Percentiles rank a stretch among this genome's conserved stretches.
These are phyloP conservation scores for Solanum chiquidenum DNA, from an alignment of 257 asterid genomes.

Conservation along the genomic window DNA sequence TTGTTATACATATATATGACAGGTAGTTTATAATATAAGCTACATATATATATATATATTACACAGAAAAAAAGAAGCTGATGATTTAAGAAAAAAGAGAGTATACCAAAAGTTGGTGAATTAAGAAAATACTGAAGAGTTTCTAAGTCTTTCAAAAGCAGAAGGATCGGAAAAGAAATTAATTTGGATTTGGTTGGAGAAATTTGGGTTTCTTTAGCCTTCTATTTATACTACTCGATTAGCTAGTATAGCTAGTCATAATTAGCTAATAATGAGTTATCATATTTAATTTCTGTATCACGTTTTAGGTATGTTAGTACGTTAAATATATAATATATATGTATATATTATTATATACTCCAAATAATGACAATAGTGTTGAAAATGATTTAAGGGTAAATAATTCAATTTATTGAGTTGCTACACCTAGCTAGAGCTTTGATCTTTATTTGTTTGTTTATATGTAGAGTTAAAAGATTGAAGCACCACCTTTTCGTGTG, in stretches of 20 bases:
- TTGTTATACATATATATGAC: no score
- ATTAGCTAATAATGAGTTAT: background rate
- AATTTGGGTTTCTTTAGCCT: constrained; percentile 24
- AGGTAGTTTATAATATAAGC: no score
- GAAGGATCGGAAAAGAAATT: constrained; percentile 11
- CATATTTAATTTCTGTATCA: background rate
- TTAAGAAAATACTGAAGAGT: constrained; percentile 10
- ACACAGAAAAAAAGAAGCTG: background rate
- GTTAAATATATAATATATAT: no score
- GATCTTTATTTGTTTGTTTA: background rate
- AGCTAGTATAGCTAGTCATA: background rate
- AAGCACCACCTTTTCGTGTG: no score
- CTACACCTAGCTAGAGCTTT: background rate
- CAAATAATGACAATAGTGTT: constrained; percentile 26
- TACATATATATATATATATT: no score
- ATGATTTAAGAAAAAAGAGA: background rate
- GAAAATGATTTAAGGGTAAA: constrained; percentile 45
- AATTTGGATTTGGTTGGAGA: constrained; percentile 10
- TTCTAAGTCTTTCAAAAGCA: constrained; percentile 34
- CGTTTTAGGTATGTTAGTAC: background rate
- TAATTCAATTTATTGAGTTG: constrained; percentile 21
- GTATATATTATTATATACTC: no score
- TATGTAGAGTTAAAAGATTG: background rate
- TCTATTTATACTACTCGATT: constrained; percentile 51
- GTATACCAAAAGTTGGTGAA: background rate